A percentile compares a stretch with the other conserved stretches of the same genome.
phyloP scores from a whole-genome alignment of 441 rosid genomes.

The Croton setiger region DNA sequence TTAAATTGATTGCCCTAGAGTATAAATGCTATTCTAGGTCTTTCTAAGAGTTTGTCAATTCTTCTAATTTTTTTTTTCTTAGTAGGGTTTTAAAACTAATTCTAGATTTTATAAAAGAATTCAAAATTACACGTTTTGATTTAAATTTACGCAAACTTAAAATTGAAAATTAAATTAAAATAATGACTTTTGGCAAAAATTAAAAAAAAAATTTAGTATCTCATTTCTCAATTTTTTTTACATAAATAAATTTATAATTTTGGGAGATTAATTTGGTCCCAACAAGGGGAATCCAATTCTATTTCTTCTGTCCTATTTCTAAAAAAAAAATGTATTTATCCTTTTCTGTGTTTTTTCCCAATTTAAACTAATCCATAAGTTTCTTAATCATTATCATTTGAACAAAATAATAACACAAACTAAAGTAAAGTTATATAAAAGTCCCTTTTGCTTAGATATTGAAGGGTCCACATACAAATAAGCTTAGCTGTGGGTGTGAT shows the following conservation, averaged over 20 bases:
- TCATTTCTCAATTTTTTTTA: no score
- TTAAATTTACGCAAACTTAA: no score
- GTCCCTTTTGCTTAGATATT: not conserved
- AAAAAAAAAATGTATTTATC: no score
- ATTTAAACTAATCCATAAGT: conserved; percentile 16
- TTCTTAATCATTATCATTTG: conserved; percentile 11
- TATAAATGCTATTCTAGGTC: no score
- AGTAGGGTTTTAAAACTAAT: no score
- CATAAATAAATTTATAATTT: no score
- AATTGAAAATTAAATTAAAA: no score
- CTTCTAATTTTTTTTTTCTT: no score
- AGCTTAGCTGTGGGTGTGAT: not conserved
- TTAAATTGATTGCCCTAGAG: no score
- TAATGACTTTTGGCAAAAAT: not conserved
- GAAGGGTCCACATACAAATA: not conserved
- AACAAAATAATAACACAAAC: not conserved
- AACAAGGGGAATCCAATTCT: not conserved
- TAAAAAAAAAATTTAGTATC: not conserved
- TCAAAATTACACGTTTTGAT: no score
- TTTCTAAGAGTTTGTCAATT: no score
- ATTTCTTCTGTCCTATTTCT: not conserved
- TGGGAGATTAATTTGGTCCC: not conserved
- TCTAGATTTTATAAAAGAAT: no score
- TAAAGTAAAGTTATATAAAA: not conserved
- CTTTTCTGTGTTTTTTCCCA: not conserved